These are phyloP conservation scores for Dactylonectria macrodidyma DNA, from an alignment of 2,329 filamentous ascomycete species.

Conservation along the genomic window DNA sequence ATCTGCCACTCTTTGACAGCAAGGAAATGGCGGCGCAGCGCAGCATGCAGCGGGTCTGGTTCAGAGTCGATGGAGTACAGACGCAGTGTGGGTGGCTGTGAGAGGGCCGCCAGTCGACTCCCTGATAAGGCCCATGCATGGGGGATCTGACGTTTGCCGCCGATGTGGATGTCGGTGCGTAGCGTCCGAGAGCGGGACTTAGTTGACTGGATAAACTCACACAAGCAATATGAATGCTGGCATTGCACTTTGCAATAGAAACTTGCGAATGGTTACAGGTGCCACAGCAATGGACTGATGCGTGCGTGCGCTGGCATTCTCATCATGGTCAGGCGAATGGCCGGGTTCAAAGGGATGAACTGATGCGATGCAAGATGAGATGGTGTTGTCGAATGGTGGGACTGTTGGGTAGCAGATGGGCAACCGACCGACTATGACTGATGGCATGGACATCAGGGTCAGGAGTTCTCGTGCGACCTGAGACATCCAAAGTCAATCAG, in stretches of 20 bases:
- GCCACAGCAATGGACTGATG: slow-evolving; percentile 7
- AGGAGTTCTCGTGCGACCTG: background rate
- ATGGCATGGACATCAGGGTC: slow-evolving; percentile 1
- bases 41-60: slow-evolving; percentile 22
- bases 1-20: slow-evolving; percentile 13
- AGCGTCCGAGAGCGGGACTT: slow-evolving; percentile 42
- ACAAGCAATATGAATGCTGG: background rate
- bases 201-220: background rate
- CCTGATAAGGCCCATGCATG: slow-evolving; percentile 49
- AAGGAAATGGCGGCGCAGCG: slow-evolving; percentile 13
- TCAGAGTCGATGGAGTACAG: slow-evolving; percentile 12
- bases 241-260: slow-evolving; percentile 1
- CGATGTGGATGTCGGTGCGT: slow-evolving; percentile 38
- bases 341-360: slow-evolving; percentile 6
- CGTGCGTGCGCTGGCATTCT: slow-evolving; percentile 19
- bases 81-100: slow-evolving; percentile 7
- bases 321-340: background rate
- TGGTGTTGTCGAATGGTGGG: slow-evolving; percentile 7
- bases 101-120: slow-evolving; percentile 35
- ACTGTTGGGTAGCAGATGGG: slow-evolving; percentile 1
- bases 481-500: slow-evolving; percentile 17
- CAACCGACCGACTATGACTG: slow-evolving; percentile 3
- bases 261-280: background rate
- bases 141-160: slow-evolving; percentile 46
- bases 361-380: slow-evolving; percentile 13